Conservation (phyloP, 257 asterid genomes). For the Solanum bukasovii region DNA sequence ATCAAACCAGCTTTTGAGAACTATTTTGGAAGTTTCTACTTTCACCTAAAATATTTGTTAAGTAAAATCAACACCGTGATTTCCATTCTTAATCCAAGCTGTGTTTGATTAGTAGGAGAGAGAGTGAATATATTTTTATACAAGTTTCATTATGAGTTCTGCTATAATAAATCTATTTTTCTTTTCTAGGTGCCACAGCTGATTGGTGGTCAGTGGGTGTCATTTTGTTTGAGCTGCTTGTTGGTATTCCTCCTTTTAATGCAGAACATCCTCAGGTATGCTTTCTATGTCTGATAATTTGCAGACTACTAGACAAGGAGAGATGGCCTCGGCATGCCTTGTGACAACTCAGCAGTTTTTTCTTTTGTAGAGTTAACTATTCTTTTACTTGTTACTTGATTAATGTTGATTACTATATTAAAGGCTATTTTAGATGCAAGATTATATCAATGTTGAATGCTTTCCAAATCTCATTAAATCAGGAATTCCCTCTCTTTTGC, state of each 20-base stretch:
- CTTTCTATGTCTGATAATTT: neutral
- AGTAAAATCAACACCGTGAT: neutral
- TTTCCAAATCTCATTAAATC: neutral
- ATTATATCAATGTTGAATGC: neutral
- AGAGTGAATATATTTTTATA: neutral
- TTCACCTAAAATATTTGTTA: neutral
- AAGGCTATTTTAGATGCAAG: neutral
- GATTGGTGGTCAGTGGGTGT: slow-evolving; percentile 99
- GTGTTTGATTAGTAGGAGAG: neutral
- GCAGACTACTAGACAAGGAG: neutral
- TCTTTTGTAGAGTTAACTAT: neutral
- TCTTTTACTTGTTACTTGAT: neutral
- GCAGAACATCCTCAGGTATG: slow-evolving; percentile 79
- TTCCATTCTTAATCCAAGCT: neutral
- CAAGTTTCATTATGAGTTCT: neutral
- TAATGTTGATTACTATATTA: neutral
- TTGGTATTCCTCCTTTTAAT: slow-evolving; percentile 88
- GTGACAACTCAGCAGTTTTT: neutral
- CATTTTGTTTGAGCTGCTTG: slow-evolving; percentile 76
- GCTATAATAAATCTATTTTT: neutral
- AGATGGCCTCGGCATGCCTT: neutral
- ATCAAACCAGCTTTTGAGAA: neutral
- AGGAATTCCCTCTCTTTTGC: neutral
- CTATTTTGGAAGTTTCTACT: neutral
- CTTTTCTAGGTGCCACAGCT: slow-evolving; percentile 65